These are phyloP conservation scores for Pythium scleroteichum DNA, from an alignment of 352 stramenopile genomes.

Conservation along the genomic window DNA sequence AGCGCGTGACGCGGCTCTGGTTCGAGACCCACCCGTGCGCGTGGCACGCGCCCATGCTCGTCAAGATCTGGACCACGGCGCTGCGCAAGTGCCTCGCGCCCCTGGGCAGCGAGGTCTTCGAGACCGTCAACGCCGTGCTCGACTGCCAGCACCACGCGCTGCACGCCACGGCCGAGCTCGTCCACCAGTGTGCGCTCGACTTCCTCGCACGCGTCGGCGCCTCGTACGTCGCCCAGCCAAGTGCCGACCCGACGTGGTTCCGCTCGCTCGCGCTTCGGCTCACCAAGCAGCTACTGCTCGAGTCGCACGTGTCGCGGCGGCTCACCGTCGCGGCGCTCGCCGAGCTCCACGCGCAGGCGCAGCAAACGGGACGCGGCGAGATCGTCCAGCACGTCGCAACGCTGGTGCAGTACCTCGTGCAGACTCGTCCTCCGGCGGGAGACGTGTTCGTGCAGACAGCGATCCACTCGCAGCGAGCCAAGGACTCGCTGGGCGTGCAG, in stretches of 20 bases:
- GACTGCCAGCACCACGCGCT: conserved; percentile 49
- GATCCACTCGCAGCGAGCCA: conserved; percentile 35
- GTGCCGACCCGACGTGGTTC: conserved; percentile 31
- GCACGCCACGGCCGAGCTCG: conserved; percentile 35
- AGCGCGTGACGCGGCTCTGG: conserved; percentile 59
- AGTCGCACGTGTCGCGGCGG: conserved; percentile 45
- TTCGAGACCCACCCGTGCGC: conserved; percentile 55
- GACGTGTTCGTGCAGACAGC: conserved; percentile 30
- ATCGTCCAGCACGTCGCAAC: conserved; percentile 40
- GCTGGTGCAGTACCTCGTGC: conserved; percentile 41
- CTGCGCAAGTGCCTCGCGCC: conserved; percentile 39
- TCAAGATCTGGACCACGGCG: conserved; percentile 59
- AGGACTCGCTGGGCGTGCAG: conserved; percentile 41
- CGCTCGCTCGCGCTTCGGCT: conserved; percentile 43
- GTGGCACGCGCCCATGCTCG: conserved; percentile 66
- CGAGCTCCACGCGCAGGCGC: conserved; percentile 40
- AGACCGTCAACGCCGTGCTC: conserved; percentile 48
- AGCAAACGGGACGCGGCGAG: conserved; percentile 20
- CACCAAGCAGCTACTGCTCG: conserved; percentile 59
- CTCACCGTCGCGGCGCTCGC: conserved; percentile 42
- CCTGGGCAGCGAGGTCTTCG: conserved; percentile 53
- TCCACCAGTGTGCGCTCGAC: conserved; percentile 54
- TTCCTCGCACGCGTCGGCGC: conserved; percentile 51
- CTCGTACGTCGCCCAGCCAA: conserved; percentile 30
- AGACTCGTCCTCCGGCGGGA: not conserved